Percentiles rank a stretch among this genome's conserved stretches.
Evolutionary conservation across 2,329 filamentous ascomycete species (phyloP).

Genomic region (Grosmannia penicillata): DNA sequence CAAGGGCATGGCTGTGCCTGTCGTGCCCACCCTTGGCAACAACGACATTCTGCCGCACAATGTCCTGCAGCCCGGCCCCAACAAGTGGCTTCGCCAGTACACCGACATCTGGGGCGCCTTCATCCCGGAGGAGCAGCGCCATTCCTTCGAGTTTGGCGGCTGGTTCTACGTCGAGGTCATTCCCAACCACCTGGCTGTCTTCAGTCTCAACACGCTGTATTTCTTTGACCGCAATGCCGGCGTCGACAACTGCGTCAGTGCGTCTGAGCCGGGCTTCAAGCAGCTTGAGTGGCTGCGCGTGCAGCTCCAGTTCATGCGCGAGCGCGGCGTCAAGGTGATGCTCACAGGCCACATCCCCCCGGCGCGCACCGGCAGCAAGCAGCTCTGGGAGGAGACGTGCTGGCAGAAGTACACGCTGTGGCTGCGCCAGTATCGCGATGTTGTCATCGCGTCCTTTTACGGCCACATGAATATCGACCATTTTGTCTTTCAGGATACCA

Average conservation of each 20-base stretch:
- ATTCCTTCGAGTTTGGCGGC: constrained; percentile 81
- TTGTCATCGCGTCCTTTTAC: constrained; percentile 65
- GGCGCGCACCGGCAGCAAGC: constrained; percentile 70
- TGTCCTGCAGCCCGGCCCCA: constrained; percentile 74
- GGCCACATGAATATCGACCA: constrained; percentile 99
- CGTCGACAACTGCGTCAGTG: constrained; percentile 74
- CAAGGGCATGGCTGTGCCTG: constrained; percentile 55
- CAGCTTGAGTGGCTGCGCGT: constrained; percentile 94
- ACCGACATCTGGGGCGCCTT: constrained; percentile 68
- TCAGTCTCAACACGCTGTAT: constrained; percentile 93
- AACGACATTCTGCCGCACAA: constrained; percentile 98
- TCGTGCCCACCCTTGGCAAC: constrained; percentile 86
- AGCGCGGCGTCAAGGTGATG: constrained; percentile 84
- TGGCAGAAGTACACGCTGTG: constrained; percentile 96
- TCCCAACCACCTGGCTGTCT: constrained; percentile 68
- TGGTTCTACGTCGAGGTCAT: constrained; percentile 95
- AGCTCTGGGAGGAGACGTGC: constrained; percentile 88
- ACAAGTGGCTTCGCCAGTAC: constrained; percentile 69
- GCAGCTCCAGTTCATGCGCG: constrained; percentile 70
- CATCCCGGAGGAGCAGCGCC: constrained; percentile 82
- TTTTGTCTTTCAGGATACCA: constrained; percentile 79
- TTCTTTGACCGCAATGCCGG: constrained; percentile 88
- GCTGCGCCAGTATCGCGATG: constrained; percentile 80
- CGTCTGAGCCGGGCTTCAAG: constrained; percentile 75
- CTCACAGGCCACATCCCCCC: constrained; percentile 90